Conservation (phyloP, 1,139 yeast species). For the Yamadazyma buinensis region DNA sequence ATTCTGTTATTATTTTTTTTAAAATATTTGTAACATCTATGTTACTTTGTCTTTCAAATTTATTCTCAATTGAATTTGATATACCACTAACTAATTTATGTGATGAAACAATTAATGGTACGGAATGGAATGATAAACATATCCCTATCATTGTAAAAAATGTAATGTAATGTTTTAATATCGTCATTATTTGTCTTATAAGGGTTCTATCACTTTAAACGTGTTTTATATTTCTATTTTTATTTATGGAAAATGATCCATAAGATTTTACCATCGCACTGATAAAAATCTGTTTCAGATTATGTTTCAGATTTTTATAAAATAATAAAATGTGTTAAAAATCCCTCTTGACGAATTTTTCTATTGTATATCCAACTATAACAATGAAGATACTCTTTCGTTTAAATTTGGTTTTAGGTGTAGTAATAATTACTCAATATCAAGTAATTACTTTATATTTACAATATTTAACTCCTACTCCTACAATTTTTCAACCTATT, state of each 20-base stretch:
- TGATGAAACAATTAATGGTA: slow-evolving; percentile 41
- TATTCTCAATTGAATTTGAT: slow-evolving; percentile 18
- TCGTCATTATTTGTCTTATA: too few relatives aligned
- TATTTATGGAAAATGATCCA: too few relatives aligned
- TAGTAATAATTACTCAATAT: slow-evolving; percentile 13
- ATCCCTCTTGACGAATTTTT: too few relatives aligned
- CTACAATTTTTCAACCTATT: too few relatives aligned
- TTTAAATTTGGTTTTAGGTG: too few relatives aligned
- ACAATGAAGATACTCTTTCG: too few relatives aligned
- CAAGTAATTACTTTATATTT: slow-evolving; percentile 15
- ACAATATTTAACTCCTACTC: slow-evolving; percentile 4
- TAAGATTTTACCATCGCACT: slow-evolving; percentile 1
- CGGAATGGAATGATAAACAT: slow-evolving; percentile 6
- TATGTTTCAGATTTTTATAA: slow-evolving; percentile 5
- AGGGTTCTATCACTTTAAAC: too few relatives aligned
- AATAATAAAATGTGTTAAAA: too few relatives aligned
- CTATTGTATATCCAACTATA: too few relatives aligned
- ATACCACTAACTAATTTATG: slow-evolving; percentile 38
- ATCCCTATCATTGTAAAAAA: too few relatives aligned
- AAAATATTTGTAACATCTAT: slow-evolving; percentile 39
- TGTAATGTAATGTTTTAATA: too few relatives aligned
- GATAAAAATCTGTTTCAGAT: slow-evolving; percentile 8
- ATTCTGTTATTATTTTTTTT: slow-evolving; percentile 50
- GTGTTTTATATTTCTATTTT: too few relatives aligned
- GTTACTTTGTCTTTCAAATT: slow-evolving; percentile 14